Evolutionary conservation across 768 basidiomycete genomes (phyloP).

Genomic region (Russula sp.): DNA sequence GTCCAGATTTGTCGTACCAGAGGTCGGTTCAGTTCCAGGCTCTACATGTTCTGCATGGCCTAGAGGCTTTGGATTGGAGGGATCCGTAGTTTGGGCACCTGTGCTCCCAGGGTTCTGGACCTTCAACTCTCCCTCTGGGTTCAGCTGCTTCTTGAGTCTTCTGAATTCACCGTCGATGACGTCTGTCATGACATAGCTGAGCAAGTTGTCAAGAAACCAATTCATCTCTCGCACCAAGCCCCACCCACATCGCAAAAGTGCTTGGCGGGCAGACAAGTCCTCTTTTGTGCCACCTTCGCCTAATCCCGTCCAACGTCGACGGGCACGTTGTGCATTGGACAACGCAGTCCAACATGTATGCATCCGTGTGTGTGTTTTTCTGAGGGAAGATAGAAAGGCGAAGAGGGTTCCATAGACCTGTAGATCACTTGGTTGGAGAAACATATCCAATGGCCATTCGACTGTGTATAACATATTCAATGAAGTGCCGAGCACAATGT

Average conservation of each 20-base stretch:
- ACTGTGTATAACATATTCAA: conserved; percentile 63
- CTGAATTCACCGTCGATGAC: conserved; percentile 82
- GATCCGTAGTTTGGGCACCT: conserved; percentile 19
- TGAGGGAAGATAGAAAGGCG: conserved; percentile 73
- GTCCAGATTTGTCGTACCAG: conserved; percentile 47
- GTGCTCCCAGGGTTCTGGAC: conserved; percentile 21
- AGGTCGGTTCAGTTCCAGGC: conserved; percentile 1
- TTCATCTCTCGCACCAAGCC: conserved; percentile 82
- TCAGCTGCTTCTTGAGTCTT: conserved; percentile 54
- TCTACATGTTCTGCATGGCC: neutral
- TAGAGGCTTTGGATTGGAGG: conserved; percentile 18
- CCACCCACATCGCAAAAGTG: conserved; percentile 75
- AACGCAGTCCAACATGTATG: conserved; percentile 80
- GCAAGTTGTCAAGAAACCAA: conserved; percentile 81
- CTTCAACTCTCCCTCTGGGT: conserved; percentile 1
- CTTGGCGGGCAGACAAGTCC: conserved; percentile 56
- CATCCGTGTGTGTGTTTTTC: conserved; percentile 75
- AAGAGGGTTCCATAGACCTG: conserved; percentile 70
- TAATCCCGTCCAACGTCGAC: conserved; percentile 79
- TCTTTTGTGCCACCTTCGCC: conserved; percentile 78
- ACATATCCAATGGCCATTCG: conserved; percentile 85
- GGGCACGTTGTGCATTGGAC: conserved; percentile 77
- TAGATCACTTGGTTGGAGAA: conserved; percentile 71
- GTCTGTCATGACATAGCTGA: conserved; percentile 85
- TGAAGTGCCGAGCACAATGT: conserved; percentile 73